A percentile compares a stretch with the other conserved stretches of the same genome.
phyloP scores from a whole-genome alignment of 2,329 filamentous ascomycete species.

The Onygenales sp. region DNA sequence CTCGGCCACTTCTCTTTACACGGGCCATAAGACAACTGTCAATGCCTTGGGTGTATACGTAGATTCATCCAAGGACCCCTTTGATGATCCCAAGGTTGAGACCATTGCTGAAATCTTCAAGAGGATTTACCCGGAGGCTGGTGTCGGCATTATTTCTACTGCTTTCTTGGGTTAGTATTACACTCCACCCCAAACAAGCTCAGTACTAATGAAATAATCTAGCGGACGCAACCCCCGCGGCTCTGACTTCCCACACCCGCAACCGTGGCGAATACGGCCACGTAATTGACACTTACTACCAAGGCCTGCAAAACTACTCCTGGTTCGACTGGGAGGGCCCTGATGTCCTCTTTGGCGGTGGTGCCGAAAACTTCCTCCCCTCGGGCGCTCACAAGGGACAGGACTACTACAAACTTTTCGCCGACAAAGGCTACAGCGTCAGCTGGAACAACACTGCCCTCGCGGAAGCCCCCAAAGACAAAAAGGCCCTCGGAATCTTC shows the following conservation, averaged over 20 bases:
- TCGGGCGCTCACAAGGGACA: constrained; percentile 58
- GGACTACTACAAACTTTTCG: constrained; percentile 64
- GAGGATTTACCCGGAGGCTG: constrained; percentile 53
- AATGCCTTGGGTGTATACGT: constrained; percentile 75
- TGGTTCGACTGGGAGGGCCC: constrained; percentile 68
- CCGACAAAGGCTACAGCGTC: constrained; percentile 61
- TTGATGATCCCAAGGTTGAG: constrained; percentile 81
- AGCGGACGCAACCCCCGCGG: constrained; percentile 74
- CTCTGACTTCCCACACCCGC: constrained; percentile 62
- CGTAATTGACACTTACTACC: constrained; percentile 66
- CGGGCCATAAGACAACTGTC: constrained; percentile 73
- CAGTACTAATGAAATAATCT: constrained; percentile 13
- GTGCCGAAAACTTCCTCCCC: constrained; percentile 70
- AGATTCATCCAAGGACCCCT: constrained; percentile 62
- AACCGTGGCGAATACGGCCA: constrained; percentile 59
- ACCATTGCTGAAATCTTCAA: constrained; percentile 64
- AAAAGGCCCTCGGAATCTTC: constrained; percentile 69
- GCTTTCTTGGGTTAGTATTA: constrained; percentile 43
- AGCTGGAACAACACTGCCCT: constrained; percentile 67
- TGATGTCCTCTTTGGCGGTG: constrained; percentile 74
- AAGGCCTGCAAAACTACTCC: constrained; percentile 68
- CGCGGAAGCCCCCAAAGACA: constrained; percentile 44
- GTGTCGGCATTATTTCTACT: constrained; percentile 62
- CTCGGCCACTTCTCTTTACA: constrained; percentile 71
- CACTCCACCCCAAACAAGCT: background rate